Evolutionary conservation across 208 protist genomes (phyloP).

Genomic region (Trypanosomatidae sp.): DNA sequence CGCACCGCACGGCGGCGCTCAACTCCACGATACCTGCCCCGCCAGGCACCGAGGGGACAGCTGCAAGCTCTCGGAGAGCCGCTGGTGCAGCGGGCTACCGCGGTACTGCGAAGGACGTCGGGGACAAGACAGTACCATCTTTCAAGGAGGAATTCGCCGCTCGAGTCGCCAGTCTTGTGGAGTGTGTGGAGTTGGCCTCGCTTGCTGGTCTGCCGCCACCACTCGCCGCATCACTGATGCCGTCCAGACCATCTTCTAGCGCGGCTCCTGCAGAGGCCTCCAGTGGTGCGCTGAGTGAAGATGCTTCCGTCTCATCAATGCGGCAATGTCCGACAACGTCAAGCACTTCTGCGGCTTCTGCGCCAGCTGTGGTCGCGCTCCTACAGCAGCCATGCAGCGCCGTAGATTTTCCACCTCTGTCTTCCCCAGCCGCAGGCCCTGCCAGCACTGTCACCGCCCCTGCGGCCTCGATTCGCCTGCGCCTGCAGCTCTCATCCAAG

Average conservation of each 20-base stretch:
- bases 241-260: not conserved
- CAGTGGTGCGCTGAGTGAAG: not conserved
- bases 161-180: slow-evolving; percentile 13
- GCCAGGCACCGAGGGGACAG: not conserved
- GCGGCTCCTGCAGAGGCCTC: not conserved
- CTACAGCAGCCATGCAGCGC: not conserved
- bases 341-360: not conserved
- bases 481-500: slow-evolving; percentile 3
- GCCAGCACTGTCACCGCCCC: not conserved
- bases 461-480: slow-evolving; percentile 4
- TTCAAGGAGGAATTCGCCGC: slow-evolving; percentile 6
- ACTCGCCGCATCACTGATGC: slow-evolving; percentile 12
- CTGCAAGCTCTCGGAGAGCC: not conserved
- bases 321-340: not conserved
- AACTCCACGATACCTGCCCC: not conserved
- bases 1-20: not conserved
- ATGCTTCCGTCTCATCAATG: not conserved
- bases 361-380: not conserved
- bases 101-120: not conserved
- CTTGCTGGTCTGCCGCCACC: slow-evolving; percentile 20
- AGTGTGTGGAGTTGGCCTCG: slow-evolving; percentile 19
- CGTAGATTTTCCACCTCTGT: not conserved
- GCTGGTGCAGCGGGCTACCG: not conserved
- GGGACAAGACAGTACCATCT: not conserved
- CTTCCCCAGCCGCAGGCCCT: not conserved